A percentile compares a stretch with the other conserved stretches of the same genome.
These are phyloP conservation scores for Paratrypanosoma confusum DNA, from an alignment of 208 protist species.

Conservation along the genomic window DNA sequence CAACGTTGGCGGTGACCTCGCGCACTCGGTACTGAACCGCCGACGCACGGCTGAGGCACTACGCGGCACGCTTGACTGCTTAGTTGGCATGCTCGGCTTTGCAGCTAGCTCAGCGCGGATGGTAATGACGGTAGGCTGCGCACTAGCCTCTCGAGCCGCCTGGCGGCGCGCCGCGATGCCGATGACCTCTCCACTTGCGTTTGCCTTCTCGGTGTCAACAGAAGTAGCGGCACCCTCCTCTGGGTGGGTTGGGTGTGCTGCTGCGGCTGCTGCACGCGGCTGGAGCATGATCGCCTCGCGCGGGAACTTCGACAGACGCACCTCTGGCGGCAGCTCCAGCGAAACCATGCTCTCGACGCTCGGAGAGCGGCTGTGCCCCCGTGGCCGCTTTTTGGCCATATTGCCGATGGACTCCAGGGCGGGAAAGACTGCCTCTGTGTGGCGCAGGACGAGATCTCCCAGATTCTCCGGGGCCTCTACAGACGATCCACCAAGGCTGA, in stretches of 20 bases:
- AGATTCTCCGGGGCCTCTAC: slow-evolving; percentile 44
- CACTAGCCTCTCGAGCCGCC: slow-evolving; percentile 27
- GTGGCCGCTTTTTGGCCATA: neutral
- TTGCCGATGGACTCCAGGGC: slow-evolving; percentile 3
- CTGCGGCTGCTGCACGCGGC: too few species aligned
- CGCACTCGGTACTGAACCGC: too few species aligned
- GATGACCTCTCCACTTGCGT: slow-evolving; percentile 48
- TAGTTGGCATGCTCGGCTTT: slow-evolving; percentile 34
- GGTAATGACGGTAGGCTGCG: slow-evolving; percentile 29
- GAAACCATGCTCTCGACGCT: slow-evolving; percentile 27
- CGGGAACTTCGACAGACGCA: slow-evolving; percentile 26
- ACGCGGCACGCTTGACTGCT: slow-evolving; percentile 43
- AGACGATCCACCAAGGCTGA: slow-evolving; percentile 49
- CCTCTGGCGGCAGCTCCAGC: slow-evolving; percentile 45
- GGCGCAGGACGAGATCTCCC: slow-evolving; percentile 32
- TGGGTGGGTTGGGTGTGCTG: too few species aligned
- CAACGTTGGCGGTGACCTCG: too few species aligned
- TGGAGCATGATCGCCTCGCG: slow-evolving; percentile 12
- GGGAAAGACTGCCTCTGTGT: slow-evolving; percentile 58
- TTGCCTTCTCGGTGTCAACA: slow-evolving; percentile 19
- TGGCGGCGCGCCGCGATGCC: slow-evolving; percentile 64
- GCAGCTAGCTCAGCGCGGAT: slow-evolving; percentile 57
- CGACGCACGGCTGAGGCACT: slow-evolving; percentile 27
- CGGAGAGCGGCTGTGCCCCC: slow-evolving; percentile 2
- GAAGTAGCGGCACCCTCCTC: too few species aligned